Evolutionary conservation across 2,329 filamentous ascomycete genomes (phyloP).

Genomic region (Capronia coronata): DNA sequence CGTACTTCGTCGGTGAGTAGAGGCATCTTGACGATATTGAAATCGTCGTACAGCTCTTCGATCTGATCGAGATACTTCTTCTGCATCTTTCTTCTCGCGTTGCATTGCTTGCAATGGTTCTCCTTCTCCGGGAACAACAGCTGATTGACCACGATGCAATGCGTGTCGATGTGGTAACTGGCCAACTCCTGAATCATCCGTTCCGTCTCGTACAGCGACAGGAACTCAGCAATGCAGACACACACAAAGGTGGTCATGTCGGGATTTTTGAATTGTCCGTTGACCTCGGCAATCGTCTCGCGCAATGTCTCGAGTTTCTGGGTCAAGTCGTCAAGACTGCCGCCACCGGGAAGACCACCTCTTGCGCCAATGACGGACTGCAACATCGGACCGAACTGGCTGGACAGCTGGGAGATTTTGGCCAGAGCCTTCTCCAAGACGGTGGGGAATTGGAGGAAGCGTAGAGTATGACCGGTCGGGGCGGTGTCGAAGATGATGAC

Average conservation of each 20-base stretch:
- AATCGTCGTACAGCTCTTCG: constrained; percentile 96
- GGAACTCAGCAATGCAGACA: constrained; percentile 95
- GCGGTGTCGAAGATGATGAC: constrained; percentile 99
- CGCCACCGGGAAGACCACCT: constrained; percentile 78
- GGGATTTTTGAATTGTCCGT: constrained; percentile 95
- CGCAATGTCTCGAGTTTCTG: constrained; percentile 90
- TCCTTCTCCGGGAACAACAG: constrained; percentile 82
- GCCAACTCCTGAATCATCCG: constrained; percentile 98
- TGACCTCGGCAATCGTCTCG: constrained; percentile 90
- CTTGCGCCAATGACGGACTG: constrained; percentile 81
- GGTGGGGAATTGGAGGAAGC: constrained; percentile 96
- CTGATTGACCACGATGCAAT: constrained; percentile 97
- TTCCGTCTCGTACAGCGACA: constrained; percentile 96
- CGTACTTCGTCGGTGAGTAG: constrained; percentile 90
- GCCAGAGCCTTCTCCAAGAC: constrained; percentile 98
- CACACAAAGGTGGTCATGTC: constrained; percentile 95
- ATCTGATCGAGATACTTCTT: constrained; percentile 99
- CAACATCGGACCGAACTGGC: constrained; percentile 91
- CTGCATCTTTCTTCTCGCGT: constrained; percentile 93
- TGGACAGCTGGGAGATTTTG: constrained; percentile 88
- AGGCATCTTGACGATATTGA: constrained; percentile 98
- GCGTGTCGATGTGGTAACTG: constrained; percentile 89
- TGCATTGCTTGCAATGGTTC: constrained; percentile 90
- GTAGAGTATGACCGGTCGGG: constrained; percentile 93
- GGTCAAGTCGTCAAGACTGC: constrained; percentile 85